Percentiles rank a stretch among this genome's conserved stretches.
These are phyloP conservation scores for Lachnellula suecica DNA, from an alignment of 2,329 filamentous ascomycete species.

Conservation along the genomic window DNA sequence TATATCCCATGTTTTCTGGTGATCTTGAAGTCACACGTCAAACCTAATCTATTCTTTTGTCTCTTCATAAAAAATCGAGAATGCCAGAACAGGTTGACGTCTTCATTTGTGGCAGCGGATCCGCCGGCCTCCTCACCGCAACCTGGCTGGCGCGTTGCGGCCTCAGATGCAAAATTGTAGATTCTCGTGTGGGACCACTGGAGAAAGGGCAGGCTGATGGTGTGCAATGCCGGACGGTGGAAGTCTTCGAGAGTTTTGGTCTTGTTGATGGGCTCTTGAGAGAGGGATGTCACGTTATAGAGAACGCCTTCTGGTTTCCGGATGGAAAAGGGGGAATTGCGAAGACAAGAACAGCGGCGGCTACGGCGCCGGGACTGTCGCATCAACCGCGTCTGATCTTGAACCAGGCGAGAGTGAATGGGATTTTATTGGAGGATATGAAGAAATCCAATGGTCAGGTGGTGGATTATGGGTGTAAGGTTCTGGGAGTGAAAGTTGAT, in stretches of 20 bases:
- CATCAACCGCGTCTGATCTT: conserved; percentile 65
- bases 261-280: conserved; percentile 61
- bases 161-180: conserved; percentile 57
- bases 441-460: conserved; percentile 49
- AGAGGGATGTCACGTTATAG: conserved; percentile 65
- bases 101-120: conserved; percentile 60
- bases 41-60: too few relatives aligned
- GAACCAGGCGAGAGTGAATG: conserved; percentile 70
- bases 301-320: conserved; percentile 61
- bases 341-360: conserved; percentile 59
- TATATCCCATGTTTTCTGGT: too few relatives aligned
- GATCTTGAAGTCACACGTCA: too few relatives aligned
- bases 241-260: conserved; percentile 58
- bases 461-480: conserved; percentile 60
- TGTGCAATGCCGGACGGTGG: conserved; percentile 59
- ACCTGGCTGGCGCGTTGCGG: conserved; percentile 59
- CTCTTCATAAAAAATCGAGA: neutral
- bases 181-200: conserved; percentile 54
- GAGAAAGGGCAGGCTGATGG: conserved; percentile 62
- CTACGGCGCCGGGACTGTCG: conserved; percentile 60
- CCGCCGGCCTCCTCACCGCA: conserved; percentile 60
- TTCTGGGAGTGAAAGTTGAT: conserved; percentile 53
- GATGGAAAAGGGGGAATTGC: conserved; percentile 54
- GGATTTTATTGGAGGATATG: conserved; percentile 62
- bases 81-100: conserved; percentile 44